Conservation (phyloP, 345 rosid species). For the Toxicodendron radicans region DNA sequence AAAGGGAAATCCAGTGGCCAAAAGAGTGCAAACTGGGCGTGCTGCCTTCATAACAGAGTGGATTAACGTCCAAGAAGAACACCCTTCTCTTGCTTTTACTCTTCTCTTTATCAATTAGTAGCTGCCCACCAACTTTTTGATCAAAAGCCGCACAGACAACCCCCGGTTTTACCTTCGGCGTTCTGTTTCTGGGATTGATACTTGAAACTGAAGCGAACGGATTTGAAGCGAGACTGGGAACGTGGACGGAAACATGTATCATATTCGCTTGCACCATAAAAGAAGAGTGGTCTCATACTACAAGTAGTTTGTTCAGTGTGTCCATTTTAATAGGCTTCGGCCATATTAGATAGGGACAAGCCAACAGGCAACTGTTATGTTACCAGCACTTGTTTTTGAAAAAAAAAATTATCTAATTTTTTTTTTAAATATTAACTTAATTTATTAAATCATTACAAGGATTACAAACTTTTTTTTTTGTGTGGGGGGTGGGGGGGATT, state of each 20-base stretch:
- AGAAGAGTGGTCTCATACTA: neutral
- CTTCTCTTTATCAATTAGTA: conserved; percentile 16
- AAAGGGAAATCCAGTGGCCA: conserved; percentile 79
- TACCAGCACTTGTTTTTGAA: no score
- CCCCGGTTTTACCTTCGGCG: neutral
- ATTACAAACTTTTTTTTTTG: no score
- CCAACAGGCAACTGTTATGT: no score
- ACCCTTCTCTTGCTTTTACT: conserved; percentile 61
- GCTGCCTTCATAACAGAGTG: conserved; percentile 81
- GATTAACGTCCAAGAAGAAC: conserved; percentile 86
- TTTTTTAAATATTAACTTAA: no score
- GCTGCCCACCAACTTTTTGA: conserved; percentile 47
- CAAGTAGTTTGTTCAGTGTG: neutral
- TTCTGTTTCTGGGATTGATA: conserved; percentile 5
- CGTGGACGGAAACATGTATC: conserved; percentile 23
- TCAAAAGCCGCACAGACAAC: conserved; percentile 36
- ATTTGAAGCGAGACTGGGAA: conserved; percentile 12
- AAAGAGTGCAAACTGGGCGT: conserved; percentile 70
- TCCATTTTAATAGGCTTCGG: no score
- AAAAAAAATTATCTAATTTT: no score
- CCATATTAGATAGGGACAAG: no score
- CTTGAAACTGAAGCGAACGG: conserved; percentile 25
- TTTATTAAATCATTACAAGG: no score
- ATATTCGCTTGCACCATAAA: conserved; percentile 18
- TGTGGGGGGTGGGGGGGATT: no score